These are phyloP conservation scores for Phaeotremella skinneri DNA, from an alignment of 768 basidiomycete genomes.

Conservation along the genomic window DNA sequence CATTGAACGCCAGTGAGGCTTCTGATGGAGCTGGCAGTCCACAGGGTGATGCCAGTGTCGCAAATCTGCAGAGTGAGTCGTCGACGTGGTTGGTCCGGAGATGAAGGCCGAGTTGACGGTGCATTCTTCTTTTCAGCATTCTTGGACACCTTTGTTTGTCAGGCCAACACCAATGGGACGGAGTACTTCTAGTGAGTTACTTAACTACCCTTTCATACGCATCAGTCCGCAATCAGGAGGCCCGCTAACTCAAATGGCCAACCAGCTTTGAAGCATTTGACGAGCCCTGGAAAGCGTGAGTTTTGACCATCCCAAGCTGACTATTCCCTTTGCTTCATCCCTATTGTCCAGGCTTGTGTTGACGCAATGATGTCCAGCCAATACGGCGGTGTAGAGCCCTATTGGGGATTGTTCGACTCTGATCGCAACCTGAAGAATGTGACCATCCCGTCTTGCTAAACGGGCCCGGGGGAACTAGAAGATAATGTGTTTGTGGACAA, in stretches of 20 bases:
- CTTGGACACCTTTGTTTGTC: constrained; percentile 81
- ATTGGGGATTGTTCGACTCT: constrained; percentile 67
- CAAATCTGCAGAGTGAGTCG: constrained; percentile 56
- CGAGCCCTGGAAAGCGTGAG: constrained; percentile 73
- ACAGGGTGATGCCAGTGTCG: constrained; percentile 54
- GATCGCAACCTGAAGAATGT: constrained; percentile 54
- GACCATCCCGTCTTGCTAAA: constrained; percentile 49
- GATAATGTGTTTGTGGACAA: neutral
- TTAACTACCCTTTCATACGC: neutral
- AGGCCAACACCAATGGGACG: constrained; percentile 75
- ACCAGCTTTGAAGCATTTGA: constrained; percentile 62
- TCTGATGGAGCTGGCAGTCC: constrained; percentile 70
- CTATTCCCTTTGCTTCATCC: too few species aligned
- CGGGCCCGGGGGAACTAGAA: neutral
- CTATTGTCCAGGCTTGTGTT: neutral
- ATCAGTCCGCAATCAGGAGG: neutral
- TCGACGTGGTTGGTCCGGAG: neutral
- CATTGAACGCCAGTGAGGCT: constrained; percentile 51
- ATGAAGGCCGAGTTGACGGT: neutral
- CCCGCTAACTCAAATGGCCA: neutral
- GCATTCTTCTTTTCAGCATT: constrained; percentile 54
- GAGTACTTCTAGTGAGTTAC: constrained; percentile 70
- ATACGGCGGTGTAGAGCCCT: constrained; percentile 77
- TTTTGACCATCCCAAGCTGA: constrained; percentile 3
- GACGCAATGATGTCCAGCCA: constrained; percentile 55